Evolutionary conservation across 1,284 basidiomycete genomes (phyloP), one percentile per base, ranked within the genome.

Genomic region (Anthracocystis panici-leucophaei): DNA sequence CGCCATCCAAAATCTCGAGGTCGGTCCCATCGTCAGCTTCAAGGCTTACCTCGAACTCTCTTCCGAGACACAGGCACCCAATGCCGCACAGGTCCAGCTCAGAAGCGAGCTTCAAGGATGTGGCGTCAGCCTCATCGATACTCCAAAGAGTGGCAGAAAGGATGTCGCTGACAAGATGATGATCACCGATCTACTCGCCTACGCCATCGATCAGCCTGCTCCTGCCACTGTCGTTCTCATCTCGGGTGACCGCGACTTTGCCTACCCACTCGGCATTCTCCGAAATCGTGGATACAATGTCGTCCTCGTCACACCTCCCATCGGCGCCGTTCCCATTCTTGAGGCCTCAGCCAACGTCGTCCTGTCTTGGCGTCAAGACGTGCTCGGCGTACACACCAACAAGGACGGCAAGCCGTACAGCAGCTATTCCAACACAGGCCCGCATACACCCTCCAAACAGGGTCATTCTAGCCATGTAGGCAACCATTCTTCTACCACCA

Each of bases 141-240:
- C 69, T 12, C 80, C 80, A 20, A 82, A 82, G 57, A 75, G 69
- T 41, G 81, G 81, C 27, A 66, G 79, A 9, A 82, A 82, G 63
- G 74, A 82, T 42, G 81, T 81, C 14, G 79, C 79, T 18, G 81
- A 82, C 56, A 78, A 80, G 64, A 82, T 81, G 81, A 79, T 82
- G 71, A 81, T 81, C 60, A 76, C 81, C 45, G 81, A 82, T 46
- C 56, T 81, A 7, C 67, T 82, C 29, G 76, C 81, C 11, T 81
- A 70, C 12, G 81, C 81, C 14, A 79, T 82, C 51, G 81, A 81
- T 41, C 67, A 79, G 52, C 75, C 74, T 23, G 69, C 79, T 5
- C 81, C 81, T 11, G 73, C 75, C 21, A 73, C 75, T 8, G 75
- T 82, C 48, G 79, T 82, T 5, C 72, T 81, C 54, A 69, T 82